Conservation (phyloP, 257 asterid genomes). For the Solanum bukasovii region DNA sequence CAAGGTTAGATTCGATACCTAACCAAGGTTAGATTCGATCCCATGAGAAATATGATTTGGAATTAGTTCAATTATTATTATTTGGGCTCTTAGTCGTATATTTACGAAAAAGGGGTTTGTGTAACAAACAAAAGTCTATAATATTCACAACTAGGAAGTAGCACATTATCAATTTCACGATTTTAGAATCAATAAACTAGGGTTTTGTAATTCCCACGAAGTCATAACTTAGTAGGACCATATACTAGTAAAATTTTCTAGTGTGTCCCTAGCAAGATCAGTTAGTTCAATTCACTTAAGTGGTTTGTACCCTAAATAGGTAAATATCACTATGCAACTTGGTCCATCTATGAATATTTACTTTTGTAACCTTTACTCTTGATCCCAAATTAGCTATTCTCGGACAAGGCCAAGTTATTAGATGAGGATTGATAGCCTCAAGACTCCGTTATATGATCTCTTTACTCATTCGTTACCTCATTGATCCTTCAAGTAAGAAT, state of each 20-base stretch:
- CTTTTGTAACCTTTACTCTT: neutral
- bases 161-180: neutral
- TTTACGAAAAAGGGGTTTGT: neutral
- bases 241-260: neutral
- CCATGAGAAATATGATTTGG: neutral
- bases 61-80: neutral
- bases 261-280: neutral
- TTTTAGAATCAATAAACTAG: neutral
- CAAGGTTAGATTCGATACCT: too few relatives aligned
- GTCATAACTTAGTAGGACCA: neutral
- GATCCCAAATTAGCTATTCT: neutral
- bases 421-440: neutral
- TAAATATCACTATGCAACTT: neutral
- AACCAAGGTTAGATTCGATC: too few relatives aligned
- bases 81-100: neutral
- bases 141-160: neutral
- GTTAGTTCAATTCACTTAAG: neutral
- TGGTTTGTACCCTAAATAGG: neutral
- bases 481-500: neutral
- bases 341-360: neutral
- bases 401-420: neutral
- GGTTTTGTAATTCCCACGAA: neutral
- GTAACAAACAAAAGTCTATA: neutral
- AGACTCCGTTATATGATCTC: too few relatives aligned
- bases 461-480: neutral